phyloP scores from a whole-genome alignment of 441 rosid genomes.

The Syzygium malaccense region DNA sequence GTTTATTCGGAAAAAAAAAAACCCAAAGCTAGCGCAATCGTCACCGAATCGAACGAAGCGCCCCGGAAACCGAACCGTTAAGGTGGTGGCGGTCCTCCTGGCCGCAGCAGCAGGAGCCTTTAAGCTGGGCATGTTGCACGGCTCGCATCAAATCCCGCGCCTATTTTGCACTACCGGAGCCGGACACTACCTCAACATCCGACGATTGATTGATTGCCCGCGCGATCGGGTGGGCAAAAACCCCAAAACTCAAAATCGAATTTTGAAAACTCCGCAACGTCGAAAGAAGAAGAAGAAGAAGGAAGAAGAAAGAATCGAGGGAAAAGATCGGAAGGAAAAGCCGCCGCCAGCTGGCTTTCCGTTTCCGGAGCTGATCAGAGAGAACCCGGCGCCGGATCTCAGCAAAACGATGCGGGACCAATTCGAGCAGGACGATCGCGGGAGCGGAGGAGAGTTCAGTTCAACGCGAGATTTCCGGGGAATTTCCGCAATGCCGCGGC shows the following conservation, averaged over 20 bases:
- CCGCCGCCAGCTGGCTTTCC: neutral
- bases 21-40: neutral
- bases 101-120: conserved; percentile 43
- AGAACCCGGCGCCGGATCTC: neutral
- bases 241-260: neutral
- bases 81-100: conserved; percentile 69
- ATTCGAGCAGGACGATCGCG: neutral
- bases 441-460: neutral
- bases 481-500: neutral
- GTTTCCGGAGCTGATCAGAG: neutral
- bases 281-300: neutral
- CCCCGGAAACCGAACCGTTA: conserved; percentile 38
- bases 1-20: too few species aligned
- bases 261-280: neutral
- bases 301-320: neutral
- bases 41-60: neutral
- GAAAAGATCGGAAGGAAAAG: neutral
- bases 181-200: neutral
- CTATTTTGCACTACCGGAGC: neutral
- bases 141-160: neutral
- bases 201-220: neutral
- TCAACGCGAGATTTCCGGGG: neutral
- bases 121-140: conserved; percentile 55
- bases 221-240: neutral
- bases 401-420: neutral